These are phyloP conservation scores for Lactifluus echinatus DNA, from an alignment of 768 basidiomycete species.

Conservation along the genomic window DNA sequence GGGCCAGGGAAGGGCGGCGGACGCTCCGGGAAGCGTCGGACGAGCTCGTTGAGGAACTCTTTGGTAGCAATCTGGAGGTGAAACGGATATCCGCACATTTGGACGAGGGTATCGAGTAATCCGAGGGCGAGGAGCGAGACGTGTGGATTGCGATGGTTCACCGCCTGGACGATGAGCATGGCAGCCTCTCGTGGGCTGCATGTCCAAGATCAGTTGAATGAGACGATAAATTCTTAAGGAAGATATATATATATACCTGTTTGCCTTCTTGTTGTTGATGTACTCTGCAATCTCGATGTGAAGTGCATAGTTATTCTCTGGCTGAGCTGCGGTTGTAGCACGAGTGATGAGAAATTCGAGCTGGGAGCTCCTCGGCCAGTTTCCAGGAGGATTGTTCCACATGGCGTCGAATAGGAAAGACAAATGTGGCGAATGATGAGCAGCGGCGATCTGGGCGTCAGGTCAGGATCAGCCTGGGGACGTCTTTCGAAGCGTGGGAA, in stretches of 20 bases:
- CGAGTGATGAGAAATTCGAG: conserved; percentile 68
- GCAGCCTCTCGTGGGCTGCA: conserved; percentile 84
- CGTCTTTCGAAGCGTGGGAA: too few relatives aligned
- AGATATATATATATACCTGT: conserved; percentile 65
- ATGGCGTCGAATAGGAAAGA: background rate
- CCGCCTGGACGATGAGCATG: conserved; percentile 71
- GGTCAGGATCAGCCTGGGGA: too few relatives aligned
- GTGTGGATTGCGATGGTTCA: conserved; percentile 91
- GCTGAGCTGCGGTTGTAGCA: conserved; percentile 78
- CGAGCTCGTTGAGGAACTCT: conserved; percentile 97
- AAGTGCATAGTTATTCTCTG: conserved; percentile 84
- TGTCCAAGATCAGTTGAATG: background rate
- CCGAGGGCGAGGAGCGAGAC: conserved; percentile 79
- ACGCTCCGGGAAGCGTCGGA: conserved; percentile 93
- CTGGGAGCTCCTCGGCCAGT: conserved; percentile 48
- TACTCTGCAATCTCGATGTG: conserved; percentile 93
- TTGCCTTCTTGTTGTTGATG: conserved; percentile 92
- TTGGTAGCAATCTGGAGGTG: conserved; percentile 96
- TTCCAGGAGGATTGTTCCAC: conserved; percentile 18
- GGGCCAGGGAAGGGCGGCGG: conserved; percentile 92
- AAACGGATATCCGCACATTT: conserved; percentile 94
- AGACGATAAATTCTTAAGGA: background rate
- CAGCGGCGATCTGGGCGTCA: background rate
- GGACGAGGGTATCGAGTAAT: conserved; percentile 85
- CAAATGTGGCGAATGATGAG: background rate